Base-by-base conservation (phyloP, 2,329 filamentous ascomycete genomes). In the Colletotrichum tabaci region DNA sequence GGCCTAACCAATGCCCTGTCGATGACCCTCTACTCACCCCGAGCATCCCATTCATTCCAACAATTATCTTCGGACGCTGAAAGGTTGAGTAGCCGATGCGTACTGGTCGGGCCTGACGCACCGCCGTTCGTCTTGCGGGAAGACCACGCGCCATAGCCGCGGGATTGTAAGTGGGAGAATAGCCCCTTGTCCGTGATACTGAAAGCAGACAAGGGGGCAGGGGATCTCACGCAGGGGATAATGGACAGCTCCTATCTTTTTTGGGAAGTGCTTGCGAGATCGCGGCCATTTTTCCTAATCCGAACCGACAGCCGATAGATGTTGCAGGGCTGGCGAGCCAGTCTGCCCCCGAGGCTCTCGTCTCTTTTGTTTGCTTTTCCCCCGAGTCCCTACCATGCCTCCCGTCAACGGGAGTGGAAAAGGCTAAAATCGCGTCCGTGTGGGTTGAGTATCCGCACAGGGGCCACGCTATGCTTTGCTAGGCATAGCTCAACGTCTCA, bases 261-360 rank as follows among this genome's bases (percentile, higher is more conserved):
- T 75, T 58, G 9, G 73, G 73, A 53, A 74, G 63, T 66, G 72
- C 65, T 75, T 76, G 75, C 75, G 74, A 76, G 52, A 52, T n/a
- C 18, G 61, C 71, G 67, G 66, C 52, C 52, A 58, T 58, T 61
- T 65, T 23, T 42, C 69, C 66, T 12, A 60, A 69, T 70, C 35
- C 42, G 60, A 42, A 70, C 46, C 38, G 66, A 61, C 66, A 55
- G 47, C 69, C 69, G 69, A 56, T 26, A 26, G 30, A 55, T 30
- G 40, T 65, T 70, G 66, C 53, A 72, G 58, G 66, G 66, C 55
- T 60, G 40, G 30, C 40, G 30, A 58, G 47, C 60, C 47, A 23
- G 40, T 49, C 60, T 65, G 53, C 50, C 49, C 35, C 66, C 47
- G 53, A 70, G 53, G 35, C 40, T 63, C 49, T 62, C 66, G 56